These are phyloP conservation scores for Hypoxylon subgilvum DNA, from an alignment of 495 filamentous ascomycete genomes.

Conservation along the genomic window DNA sequence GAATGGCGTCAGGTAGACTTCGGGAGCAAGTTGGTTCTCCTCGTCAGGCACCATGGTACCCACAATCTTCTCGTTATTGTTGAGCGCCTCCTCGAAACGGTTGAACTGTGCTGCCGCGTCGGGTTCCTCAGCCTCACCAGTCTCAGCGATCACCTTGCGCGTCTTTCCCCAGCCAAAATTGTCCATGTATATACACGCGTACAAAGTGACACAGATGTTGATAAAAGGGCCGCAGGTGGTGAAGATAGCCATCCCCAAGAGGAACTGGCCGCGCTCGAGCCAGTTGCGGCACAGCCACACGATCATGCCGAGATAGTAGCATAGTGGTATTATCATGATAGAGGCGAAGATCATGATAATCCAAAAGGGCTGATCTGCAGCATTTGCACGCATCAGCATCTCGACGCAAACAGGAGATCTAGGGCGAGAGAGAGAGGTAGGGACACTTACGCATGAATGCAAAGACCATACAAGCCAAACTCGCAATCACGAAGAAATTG, in stretches of 20 bases:
- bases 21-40: constrained; percentile 30
- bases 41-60: constrained; percentile 27
- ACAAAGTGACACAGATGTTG: constrained; percentile 40
- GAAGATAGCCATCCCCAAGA: constrained; percentile 30
- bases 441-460: constrained; percentile 31
- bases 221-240: constrained; percentile 35
- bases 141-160: constrained; percentile 41
- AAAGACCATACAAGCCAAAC: constrained; percentile 32
- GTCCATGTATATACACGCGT: constrained; percentile 37
- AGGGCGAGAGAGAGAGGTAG: no score
- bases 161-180: constrained; percentile 46
- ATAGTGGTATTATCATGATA: constrained; percentile 37
- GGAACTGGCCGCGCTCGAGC: constrained; percentile 32
- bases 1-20: constrained; percentile 32
- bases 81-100: constrained; percentile 23
- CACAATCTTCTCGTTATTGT: constrained; percentile 27
- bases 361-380: constrained; percentile 29
- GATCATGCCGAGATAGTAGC: constrained; percentile 26
- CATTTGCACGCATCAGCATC: background rate
- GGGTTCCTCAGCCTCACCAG: constrained; percentile 34
- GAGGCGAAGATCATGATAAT: constrained; percentile 41
- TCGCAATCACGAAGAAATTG: constrained; percentile 43
- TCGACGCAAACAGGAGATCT: no score
- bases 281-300: constrained; percentile 35
- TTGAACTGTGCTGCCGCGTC: constrained; percentile 12